Evolutionary conservation across 805 yeast genomes (phyloP).

Genomic region (Starmerella riodocensis): DNA sequence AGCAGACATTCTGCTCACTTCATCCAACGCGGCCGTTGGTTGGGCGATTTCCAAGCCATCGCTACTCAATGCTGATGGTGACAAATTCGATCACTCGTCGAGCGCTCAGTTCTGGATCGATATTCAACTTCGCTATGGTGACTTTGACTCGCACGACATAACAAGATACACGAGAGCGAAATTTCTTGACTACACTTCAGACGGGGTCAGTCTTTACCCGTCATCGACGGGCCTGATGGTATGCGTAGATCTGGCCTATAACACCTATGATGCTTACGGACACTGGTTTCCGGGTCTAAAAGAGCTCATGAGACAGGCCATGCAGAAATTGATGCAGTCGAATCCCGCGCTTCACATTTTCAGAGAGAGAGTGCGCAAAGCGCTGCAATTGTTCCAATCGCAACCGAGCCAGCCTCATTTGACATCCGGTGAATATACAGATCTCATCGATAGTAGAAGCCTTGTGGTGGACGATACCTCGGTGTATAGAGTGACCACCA

Average conservation of each 20-base stretch:
- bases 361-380: slow-evolving; percentile 87
- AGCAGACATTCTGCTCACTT: slow-evolving; percentile 73
- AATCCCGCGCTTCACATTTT: slow-evolving; percentile 86
- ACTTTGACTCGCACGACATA: slow-evolving; percentile 93
- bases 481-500: slow-evolving; percentile 85
- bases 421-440: slow-evolving; percentile 80
- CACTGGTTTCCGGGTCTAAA: slow-evolving; percentile 96
- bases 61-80: slow-evolving; percentile 61
- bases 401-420: slow-evolving; percentile 87
- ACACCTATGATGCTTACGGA: slow-evolving; percentile 92
- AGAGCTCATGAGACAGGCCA: slow-evolving; percentile 75
- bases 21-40: slow-evolving; percentile 26
- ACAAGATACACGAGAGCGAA: slow-evolving; percentile 88
- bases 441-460: slow-evolving; percentile 62
- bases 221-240: slow-evolving; percentile 85
- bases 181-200: slow-evolving; percentile 83
- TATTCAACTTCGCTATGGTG: slow-evolving; percentile 90
- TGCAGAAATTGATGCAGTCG: slow-evolving; percentile 86
- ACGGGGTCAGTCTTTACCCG: slow-evolving; percentile 73
- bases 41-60: slow-evolving; percentile 79
- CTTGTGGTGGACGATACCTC: slow-evolving; percentile 86
- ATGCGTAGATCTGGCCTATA: slow-evolving; percentile 86
- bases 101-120: slow-evolving; percentile 80
- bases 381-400: slow-evolving; percentile 81
- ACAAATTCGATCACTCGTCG: slow-evolving; percentile 42